Evolutionary conservation across 768 basidiomycete species (phyloP).

Genomic region (Macrocybe gigantea): DNA sequence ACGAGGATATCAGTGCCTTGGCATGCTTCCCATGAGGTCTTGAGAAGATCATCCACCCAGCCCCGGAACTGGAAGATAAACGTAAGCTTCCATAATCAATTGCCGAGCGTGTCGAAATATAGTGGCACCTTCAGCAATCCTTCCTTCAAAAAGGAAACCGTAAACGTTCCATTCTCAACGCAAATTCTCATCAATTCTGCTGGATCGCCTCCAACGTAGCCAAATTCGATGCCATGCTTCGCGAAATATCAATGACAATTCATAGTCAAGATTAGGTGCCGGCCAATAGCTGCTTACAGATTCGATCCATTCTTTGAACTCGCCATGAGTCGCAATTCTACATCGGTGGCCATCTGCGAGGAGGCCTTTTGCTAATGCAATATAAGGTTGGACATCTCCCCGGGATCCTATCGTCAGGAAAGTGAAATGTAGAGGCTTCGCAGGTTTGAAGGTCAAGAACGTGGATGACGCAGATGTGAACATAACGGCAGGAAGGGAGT

Average conservation of each 20-base stretch:
- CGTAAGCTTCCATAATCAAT: no score
- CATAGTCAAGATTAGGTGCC: conserved; percentile 20
- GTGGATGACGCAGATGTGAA: conserved; percentile 95
- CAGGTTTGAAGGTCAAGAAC: conserved; percentile 94
- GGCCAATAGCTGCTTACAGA: conserved; percentile 41
- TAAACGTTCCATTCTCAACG: conserved; percentile 97
- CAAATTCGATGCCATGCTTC: conserved; percentile 94
- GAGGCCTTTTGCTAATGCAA: conserved; percentile 88
- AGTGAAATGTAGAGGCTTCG: conserved; percentile 80
- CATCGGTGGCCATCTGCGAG: conserved; percentile 85
- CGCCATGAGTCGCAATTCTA: conserved; percentile 91
- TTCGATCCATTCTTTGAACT: conserved; percentile 94
- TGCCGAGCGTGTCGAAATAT: no score
- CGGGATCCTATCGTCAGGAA: conserved; percentile 95
- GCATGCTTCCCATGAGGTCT: conserved; percentile 95
- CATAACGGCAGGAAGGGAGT: conserved; percentile 85
- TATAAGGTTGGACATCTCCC: conserved; percentile 98
- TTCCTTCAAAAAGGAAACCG: conserved; percentile 91
- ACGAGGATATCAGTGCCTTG: conserved; percentile 90
- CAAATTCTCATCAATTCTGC: conserved; percentile 98
- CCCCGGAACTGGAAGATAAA: conserved; percentile 72
- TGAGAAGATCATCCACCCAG: conserved; percentile 94
- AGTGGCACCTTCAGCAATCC: conserved; percentile 67
- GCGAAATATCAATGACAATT: conserved; percentile 5
- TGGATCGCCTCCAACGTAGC: conserved; percentile 92